Evolutionary conservation across 768 basidiomycete genomes (phyloP), one percentile per base, ranked within the genome.

Genomic region (Suillus ampliporus): DNA sequence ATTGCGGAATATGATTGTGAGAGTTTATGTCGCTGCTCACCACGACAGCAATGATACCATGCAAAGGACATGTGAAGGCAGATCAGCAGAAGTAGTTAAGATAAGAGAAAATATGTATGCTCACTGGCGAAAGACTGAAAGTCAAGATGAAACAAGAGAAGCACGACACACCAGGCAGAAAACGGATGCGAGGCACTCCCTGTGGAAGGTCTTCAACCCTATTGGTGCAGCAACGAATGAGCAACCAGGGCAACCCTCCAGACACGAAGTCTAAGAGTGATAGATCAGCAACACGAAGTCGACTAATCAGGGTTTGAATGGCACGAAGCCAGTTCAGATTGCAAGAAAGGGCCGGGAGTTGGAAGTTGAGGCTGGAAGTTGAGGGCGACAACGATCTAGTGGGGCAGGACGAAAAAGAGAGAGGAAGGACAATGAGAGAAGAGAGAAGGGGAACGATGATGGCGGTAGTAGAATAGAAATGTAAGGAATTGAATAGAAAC

Each of bases 31-130:
- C 1, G 7, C 50, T 51, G 50, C 5, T 19, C 50, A 51, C 1
- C 17, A 34, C 19, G 50, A 51, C 4, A 51, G 50, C 50, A 51
- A 51, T 11, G 19, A 51, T 0, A 19, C 28, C 50, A 51, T 4
- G 19, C 19, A 11, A 34, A 51, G 50, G 17, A 34, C 40, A 40
- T 31, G 50, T 51, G 7, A 34, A 10, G 31, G 11, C 17, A 51
- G 31, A 51, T 51, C 50, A 51, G 50, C 19, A 51, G 17, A 51
- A 52, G 31, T 34, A 34, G n/a, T n/a, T n/a, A n/a, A n/a, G 31
- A 52, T 52, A 31, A 52, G 5, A 34, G 10, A 52, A 10, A 34
- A 52, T 51, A 10, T 2, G 31, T 51, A n/a, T 11, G 2, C 50
- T 51, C 5, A 51, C 50, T 10, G 4, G 50, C 34, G 17, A 51